Evolutionary conservation across 768 basidiomycete species (phyloP), one percentile per base, ranked within the genome.

Genomic region (Mycena filopes): DNA sequence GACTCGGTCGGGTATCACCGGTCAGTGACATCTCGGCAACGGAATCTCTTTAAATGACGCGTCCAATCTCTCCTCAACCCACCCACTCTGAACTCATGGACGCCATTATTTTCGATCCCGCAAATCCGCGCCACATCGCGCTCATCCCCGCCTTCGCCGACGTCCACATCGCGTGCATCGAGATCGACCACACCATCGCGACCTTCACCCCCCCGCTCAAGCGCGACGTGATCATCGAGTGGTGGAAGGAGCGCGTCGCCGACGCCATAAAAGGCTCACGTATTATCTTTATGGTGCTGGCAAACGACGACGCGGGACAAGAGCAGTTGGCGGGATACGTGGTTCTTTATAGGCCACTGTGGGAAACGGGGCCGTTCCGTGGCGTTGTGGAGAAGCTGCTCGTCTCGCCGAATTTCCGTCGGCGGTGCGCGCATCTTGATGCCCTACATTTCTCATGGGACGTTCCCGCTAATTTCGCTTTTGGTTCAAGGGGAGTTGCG

Each of bases 331-430:
- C 55, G 2, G 60, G 65, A 3, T 61, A 51, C 29, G 65, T 62
- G 2, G 53, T 61, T 15, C 43, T 66, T 9, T 62, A 57, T 36
- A 20, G 65, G 9, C 65, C 65, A 11, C 29, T 49, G 33, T 41
- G 20, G 15, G 41, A 67, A 55, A 53, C 66, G 25, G 50, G 59
- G 8, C 61, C 60, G 18, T 63, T 59, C 42, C 45, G 61, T 18
- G 61, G 66, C 4, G 2, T 23, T 1, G 54, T 68, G 4, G 67
- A 68, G 45, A 68, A 68, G 54, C 62, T 68, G 4, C 16, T 68
- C 8, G 67, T 68, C 2, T 68, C 67, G 26, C 67, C 62, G 3
- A 29, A 55, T 18, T 68, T 59, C 51, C 61, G 62, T 10, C 50
- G 57, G 4, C 40, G 55, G 67, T 68, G 38, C 8, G 66, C 55